Conservation (phyloP, 78 protist species). For the Anaeramoeba flamelloides region DNA sequence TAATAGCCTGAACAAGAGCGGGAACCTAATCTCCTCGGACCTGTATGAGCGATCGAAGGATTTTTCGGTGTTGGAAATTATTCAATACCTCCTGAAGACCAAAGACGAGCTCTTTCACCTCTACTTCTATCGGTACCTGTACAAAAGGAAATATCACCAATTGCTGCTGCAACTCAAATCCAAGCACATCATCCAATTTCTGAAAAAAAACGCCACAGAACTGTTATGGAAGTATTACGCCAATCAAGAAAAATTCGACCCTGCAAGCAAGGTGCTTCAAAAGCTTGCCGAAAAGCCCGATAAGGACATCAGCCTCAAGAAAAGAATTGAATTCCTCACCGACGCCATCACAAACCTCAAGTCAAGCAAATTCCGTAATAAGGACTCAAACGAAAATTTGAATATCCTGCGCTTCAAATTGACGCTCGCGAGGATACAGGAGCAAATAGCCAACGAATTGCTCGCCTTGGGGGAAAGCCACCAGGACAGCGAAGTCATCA, state of each 20-base stretch:
- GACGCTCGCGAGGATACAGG: no score
- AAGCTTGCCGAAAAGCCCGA: not conserved
- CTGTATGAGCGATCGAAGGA: not conserved
- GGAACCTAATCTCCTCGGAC: not conserved
- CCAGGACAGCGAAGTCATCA: no score
- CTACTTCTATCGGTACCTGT: not conserved
- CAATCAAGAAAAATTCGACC: not conserved
- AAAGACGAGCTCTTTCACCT: not conserved
- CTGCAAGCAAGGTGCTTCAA: not conserved
- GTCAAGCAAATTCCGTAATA: no score
- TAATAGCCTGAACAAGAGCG: no score
- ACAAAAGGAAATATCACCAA: not conserved
- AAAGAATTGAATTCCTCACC: not conserved
- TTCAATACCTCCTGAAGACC: not conserved
- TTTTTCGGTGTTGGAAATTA: not conserved
- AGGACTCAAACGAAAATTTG: no score
- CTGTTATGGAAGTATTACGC: not conserved
- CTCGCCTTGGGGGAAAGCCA: no score
- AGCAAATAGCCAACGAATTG: no score
- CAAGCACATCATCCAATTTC: not conserved
- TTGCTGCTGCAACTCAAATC: not conserved
- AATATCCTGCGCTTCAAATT: no score
- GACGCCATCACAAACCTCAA: not conserved
- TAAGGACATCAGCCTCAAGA: not conserved
- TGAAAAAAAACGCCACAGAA: not conserved